Evolutionary conservation across 129 eudicot species (phyloP), one percentile per base, ranked within the genome.

Genomic region (Flaveria brownii): DNA sequence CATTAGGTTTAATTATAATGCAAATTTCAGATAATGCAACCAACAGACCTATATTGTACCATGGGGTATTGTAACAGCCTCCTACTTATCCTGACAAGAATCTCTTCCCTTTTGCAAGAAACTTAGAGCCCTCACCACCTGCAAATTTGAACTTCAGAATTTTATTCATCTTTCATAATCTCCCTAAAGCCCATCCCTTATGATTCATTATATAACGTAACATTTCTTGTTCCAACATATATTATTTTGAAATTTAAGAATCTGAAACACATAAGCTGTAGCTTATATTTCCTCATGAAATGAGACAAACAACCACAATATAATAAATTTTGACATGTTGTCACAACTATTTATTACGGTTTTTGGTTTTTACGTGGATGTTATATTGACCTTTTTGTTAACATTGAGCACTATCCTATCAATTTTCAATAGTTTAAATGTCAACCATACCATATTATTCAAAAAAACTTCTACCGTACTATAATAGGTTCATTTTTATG

Each of bases 41-140:
- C 28, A 82, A 90, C 98, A 82, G 84, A 94, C 99, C 99, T 95
- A 97, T 73, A 95, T 90, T 49, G 99, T 91, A 81, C 99, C 99
- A 78, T 97, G 99, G 79, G 99, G 96, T 79, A 95, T 95, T 55
- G 84, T 64, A 77, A 89, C 86, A 23, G 88, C 92, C 84, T 81
- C 90, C 99, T 97, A 95, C 73, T 82, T 86, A 76, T 87, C 78
- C 57, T 71, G 78, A 71, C 61, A 80, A 50, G 81, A 83, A 43
- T 89, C 94, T 87, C 93, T 83, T 69, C 96, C 96, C 65, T 83
- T 78, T 75, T 89, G 97, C 83, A 95, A 75, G 81, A 81, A 83
- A 26, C 73, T 62, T 50, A 95, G 83, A 68, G 99, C 97, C 90
- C 99, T 89, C 41, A 91, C 99, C 81, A 86, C 96, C 99, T 95